phyloP scores from a whole-genome alignment of 495 filamentous ascomycete genomes.

The Coniosporium apollinis region DNA sequence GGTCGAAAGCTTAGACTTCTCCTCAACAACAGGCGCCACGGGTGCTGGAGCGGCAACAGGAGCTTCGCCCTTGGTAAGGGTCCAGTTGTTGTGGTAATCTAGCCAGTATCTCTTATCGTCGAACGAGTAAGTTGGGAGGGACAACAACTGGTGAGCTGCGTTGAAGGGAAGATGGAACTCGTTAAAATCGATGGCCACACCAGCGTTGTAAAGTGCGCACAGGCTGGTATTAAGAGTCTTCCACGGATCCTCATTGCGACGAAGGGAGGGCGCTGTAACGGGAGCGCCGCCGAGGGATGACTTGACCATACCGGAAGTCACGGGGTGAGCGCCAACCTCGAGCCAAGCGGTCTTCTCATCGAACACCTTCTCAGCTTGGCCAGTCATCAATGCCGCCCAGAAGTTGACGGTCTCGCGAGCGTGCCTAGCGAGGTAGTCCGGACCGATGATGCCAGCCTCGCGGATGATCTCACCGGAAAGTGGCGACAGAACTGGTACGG shows the following conservation, averaged over 20 bases:
- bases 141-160: slow-evolving; percentile 23
- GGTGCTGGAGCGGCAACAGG: slow-evolving; percentile 11
- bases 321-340: slow-evolving; percentile 27
- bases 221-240: slow-evolving; percentile 27
- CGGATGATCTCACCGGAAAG: slow-evolving; percentile 26
- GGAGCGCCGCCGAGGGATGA: slow-evolving; percentile 22
- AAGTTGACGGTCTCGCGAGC: slow-evolving; percentile 30
- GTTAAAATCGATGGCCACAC: slow-evolving; percentile 29
- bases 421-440: slow-evolving; percentile 26
- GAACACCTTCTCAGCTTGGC: slow-evolving; percentile 23
- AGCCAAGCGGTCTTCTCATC: slow-evolving; percentile 29
- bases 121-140: slow-evolving; percentile 31
- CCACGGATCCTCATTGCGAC: slow-evolving; percentile 30
- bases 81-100: slow-evolving; percentile 33
- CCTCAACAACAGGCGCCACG: slow-evolving; percentile 13
- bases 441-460: slow-evolving; percentile 25
- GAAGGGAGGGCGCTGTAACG: slow-evolving; percentile 26
- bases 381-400: slow-evolving; percentile 22
- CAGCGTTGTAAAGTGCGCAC: slow-evolving; percentile 22
- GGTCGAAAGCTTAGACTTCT: slow-evolving; percentile 21
- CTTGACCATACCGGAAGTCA: slow-evolving; percentile 27
- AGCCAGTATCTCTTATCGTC: slow-evolving; percentile 37
- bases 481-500: slow-evolving; percentile 25
- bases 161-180: slow-evolving; percentile 32
- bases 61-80: slow-evolving; percentile 31